phyloP scores from a whole-genome alignment of 306 rosid genomes.

The Casuarina cunninghamiana region DNA sequence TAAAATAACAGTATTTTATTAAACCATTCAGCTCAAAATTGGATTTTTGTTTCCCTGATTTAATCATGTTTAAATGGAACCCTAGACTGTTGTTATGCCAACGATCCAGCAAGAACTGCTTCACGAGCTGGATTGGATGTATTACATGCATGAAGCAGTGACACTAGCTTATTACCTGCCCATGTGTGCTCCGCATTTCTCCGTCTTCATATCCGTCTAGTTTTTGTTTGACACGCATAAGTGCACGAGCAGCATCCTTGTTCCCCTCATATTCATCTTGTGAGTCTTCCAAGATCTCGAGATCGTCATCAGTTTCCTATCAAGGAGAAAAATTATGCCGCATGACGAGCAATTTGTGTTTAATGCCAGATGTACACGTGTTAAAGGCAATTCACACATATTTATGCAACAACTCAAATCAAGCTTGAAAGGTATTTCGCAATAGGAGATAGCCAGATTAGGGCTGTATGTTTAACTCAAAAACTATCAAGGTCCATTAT shows the following conservation, averaged over 20 bases:
- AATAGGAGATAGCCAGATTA: neutral
- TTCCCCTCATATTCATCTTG: constrained; percentile 81
- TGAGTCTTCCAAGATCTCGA: constrained; percentile 62
- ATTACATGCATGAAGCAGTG: neutral
- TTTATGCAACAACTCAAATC: neutral
- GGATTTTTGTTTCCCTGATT: neutral
- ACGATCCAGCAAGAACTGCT: neutral
- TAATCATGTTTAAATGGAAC: neutral
- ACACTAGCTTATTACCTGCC: constrained; percentile 64
- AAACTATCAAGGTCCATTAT: neutral
- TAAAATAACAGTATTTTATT: neutral
- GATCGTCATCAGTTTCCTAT: constrained; percentile 80
- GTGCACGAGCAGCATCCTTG: constrained; percentile 91
- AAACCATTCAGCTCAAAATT: neutral
- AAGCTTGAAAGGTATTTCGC: neutral
- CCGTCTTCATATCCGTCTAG: constrained; percentile 96
- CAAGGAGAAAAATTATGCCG: constrained; percentile 19
- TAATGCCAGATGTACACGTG: constrained; percentile 13
- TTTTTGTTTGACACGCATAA: constrained; percentile 91
- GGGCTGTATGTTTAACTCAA: neutral
- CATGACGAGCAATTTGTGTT: constrained; percentile 16
- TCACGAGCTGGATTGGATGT: neutral
- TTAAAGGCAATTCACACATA: neutral
- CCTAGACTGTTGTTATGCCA: neutral
- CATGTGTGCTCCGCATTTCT: constrained; percentile 85